Percentiles rank a stretch among this genome's conserved stretches.
Conservation (phyloP, 2,329 filamentous ascomycete genomes). For the Fusarium mangiferae region DNA sequence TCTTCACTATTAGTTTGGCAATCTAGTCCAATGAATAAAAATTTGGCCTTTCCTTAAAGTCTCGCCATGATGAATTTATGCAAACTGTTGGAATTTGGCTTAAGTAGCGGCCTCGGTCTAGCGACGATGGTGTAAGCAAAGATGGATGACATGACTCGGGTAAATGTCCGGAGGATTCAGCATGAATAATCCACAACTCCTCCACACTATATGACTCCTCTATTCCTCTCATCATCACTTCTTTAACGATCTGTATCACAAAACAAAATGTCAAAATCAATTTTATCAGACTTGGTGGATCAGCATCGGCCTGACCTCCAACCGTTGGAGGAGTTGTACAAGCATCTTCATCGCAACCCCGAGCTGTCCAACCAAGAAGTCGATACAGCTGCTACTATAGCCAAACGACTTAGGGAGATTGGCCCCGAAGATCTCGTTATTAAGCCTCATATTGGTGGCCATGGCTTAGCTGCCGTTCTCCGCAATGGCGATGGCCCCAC, state of each 20-base stretch:
- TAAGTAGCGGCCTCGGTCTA: background rate
- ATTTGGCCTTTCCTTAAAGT: rapidly evolving
- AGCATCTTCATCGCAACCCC: constrained; percentile 66
- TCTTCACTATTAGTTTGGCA: rapidly evolving
- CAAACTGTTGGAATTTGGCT: background rate
- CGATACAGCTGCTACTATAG: constrained; percentile 60
- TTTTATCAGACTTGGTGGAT: background rate
- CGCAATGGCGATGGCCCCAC: constrained; percentile 65
- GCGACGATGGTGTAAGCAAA: background rate
- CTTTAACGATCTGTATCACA: rapidly evolving
- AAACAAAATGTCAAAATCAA: background rate
- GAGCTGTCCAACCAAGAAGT: constrained; percentile 68
- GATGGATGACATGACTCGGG: background rate
- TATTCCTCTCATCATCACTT: rapidly evolving
- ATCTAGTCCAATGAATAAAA: too few species aligned
- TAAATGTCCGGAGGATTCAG: background rate
- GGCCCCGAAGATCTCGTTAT: constrained; percentile 41
- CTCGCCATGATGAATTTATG: rapidly evolving
- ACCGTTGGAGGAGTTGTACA: constrained; percentile 54
- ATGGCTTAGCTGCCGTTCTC: constrained; percentile 67
- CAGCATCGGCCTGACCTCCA: constrained; percentile 7
- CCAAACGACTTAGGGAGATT: constrained; percentile 49
- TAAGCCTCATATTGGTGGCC: constrained; percentile 65
- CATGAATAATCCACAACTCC: background rate
- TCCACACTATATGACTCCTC: background rate